phyloP scores from a whole-genome alignment of 2,329 filamentous ascomycete species.

The Fusarium protoensiforme region DNA sequence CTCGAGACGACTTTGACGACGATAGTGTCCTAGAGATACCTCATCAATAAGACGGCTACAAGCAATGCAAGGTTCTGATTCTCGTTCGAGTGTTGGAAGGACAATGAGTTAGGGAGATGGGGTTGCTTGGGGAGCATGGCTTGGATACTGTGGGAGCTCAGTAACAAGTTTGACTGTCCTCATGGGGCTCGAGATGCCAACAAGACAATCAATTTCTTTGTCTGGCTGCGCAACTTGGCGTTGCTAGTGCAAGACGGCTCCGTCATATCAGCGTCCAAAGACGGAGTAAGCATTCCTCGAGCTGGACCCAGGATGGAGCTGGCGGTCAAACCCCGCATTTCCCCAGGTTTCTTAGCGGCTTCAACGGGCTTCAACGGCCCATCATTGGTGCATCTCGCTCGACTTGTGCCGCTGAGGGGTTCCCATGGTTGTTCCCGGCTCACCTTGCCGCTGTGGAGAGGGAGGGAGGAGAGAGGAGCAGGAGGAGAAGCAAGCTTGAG shows the following conservation, averaged over 20 bases:
- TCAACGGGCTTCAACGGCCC: neutral
- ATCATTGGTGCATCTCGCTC: slow-evolving; percentile 23
- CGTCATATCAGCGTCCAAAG: neutral
- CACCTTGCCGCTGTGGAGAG: slow-evolving; percentile 28
- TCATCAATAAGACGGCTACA: slow-evolving; percentile 18
- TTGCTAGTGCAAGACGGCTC: neutral
- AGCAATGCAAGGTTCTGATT: neutral
- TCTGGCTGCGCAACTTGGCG: neutral
- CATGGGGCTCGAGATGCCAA: neutral
- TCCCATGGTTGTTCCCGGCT: slow-evolving; percentile 12
- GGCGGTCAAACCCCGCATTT: slow-evolving; percentile 37
- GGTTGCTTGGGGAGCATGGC: neutral
- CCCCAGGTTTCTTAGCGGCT: slow-evolving; percentile 36
- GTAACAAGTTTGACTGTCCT: neutral
- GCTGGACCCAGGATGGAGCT: neutral
- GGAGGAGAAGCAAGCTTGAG: slow-evolving; percentile 6
- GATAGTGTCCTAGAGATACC: slow-evolving; percentile 9
- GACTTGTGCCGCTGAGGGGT: slow-evolving; percentile 28
- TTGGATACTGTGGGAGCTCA: neutral
- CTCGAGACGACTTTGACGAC: neutral
- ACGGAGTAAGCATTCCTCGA: neutral
- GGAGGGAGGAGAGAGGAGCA: slow-evolving; percentile 5
- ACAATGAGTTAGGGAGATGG: neutral
- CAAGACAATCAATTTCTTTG: neutral
- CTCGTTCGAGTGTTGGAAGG: neutral